Evolutionary conservation across 2,329 filamentous ascomycete genomes (phyloP), one percentile per base, ranked within the genome.

Genomic region (Colletotrichum viniferum): DNA sequence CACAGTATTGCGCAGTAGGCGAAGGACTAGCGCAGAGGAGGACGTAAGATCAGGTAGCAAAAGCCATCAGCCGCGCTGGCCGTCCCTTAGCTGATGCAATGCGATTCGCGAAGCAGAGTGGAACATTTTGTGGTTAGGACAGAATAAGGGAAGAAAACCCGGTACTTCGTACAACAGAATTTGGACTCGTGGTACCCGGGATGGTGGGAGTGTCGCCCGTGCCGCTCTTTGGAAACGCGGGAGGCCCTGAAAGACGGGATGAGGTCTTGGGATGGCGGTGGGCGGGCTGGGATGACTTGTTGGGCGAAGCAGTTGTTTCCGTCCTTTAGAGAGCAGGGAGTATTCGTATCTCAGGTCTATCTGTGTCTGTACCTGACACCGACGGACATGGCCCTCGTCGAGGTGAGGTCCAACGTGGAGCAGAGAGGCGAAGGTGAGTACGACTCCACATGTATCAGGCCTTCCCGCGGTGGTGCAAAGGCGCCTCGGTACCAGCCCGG

Each of bases 51-150:
- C 58, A 67, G 62, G 55, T 58, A 14, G 67, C 67, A 61, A 65
- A 61, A 48, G 60, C 28, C 71, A 63, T 60, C 28, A 70, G 43
- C 56, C 38, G 34, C 13, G 26, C 24, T 71, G 43, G 69, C 32
- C 43, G 62, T 72, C 38, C 43, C 69, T 62, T 30, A 52, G 61
- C 28, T 63, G 72, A 63, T 66, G 58, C 34, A 32, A 55, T 61
- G 30, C 68, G 62, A 74, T 56, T 74, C 61, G 62, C 62, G 58
- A 70, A 69, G 55, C 66, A 69, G 34, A 63, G 21, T 58, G 38
- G 18, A 56, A 56, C 34, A 55, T 12, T 28, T 36, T 34, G 32
- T 36, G 43, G 69, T 28, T 26, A 26, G 14, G 24, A 18, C 60
- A 64, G 60, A 71, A 58, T 16, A 21, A n/a, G 56, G 65, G 65